Evolutionary conservation across 1,139 yeast genomes (phyloP).

Genomic region (Spathaspora sp.): DNA sequence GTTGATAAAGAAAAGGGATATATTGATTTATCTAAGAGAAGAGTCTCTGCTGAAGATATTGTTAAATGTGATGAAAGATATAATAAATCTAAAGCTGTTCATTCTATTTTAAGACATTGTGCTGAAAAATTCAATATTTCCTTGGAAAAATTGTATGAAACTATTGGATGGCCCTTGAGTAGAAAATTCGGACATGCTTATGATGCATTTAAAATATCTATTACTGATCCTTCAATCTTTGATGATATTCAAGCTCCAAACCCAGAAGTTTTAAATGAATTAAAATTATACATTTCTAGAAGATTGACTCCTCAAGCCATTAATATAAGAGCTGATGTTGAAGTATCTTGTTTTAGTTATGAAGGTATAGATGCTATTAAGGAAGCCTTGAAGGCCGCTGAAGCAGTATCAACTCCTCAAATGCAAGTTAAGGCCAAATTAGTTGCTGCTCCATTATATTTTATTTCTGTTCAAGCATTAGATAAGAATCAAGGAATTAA

Average conservation of each 20-base stretch:
- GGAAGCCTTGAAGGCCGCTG: constrained; percentile 84
- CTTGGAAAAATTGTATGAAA: constrained; percentile 79
- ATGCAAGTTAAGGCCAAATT: constrained; percentile 88
- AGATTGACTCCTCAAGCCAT: constrained; percentile 98
- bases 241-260: constrained; percentile 78
- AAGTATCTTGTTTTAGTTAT: constrained; percentile 94
- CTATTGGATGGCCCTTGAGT: constrained; percentile 97
- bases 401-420: constrained; percentile 76
- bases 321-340: constrained; percentile 96
- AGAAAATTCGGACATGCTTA: constrained; percentile 95
- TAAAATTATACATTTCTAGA: constrained; percentile 82
- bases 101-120: constrained; percentile 95
- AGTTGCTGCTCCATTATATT: constrained; percentile 97
- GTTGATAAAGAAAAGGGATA: constrained; percentile 98
- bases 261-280: constrained; percentile 70
- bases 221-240: constrained; percentile 87
- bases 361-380: constrained; percentile 98
- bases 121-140: constrained; percentile 94
- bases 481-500: constrained; percentile 89
- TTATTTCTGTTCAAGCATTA: constrained; percentile 86
- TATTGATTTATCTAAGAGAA: constrained; percentile 95
- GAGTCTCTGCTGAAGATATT: constrained; percentile 97
- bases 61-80: constrained; percentile 97
- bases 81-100: constrained; percentile 95
- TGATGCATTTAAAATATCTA: constrained; percentile 95